phyloP scores from a whole-genome alignment of 208 protist species.

The Trypanosoma avium region DNA sequence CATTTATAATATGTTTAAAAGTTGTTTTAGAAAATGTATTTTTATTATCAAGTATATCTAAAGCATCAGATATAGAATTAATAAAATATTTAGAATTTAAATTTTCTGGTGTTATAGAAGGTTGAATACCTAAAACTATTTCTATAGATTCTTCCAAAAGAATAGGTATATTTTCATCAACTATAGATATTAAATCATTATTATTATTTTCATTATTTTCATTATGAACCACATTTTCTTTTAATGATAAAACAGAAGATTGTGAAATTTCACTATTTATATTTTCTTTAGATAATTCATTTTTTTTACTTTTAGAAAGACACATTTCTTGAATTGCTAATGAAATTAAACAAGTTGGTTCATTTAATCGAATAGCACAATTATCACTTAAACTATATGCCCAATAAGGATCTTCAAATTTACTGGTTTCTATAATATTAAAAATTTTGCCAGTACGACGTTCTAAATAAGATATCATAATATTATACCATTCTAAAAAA shows the following conservation, averaged over 20 bases:
- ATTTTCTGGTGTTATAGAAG: background rate
- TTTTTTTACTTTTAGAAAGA: background rate
- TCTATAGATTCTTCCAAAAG: slow-evolving; percentile 17
- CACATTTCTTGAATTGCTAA: slow-evolving; percentile 28
- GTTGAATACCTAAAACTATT: slow-evolving; percentile 15
- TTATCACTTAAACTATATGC: slow-evolving; percentile 2
- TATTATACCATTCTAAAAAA: slow-evolving; percentile 23
- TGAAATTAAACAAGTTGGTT: slow-evolving; percentile 52
- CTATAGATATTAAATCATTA: background rate
- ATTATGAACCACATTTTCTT: background rate
- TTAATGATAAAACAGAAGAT: background rate
- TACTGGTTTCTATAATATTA: background rate
- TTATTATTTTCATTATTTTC: background rate
- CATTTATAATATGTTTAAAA: slow-evolving; percentile 21
- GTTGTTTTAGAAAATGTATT: background rate
- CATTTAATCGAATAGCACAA: slow-evolving; percentile 35
- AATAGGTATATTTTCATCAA: background rate
- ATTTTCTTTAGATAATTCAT: background rate
- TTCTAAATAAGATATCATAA: background rate
- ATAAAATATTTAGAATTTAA: slow-evolving; percentile 1
- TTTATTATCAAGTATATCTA: slow-evolving; percentile 14
- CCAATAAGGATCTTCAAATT: slow-evolving; percentile 24
- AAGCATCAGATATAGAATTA: slow-evolving; percentile 17
- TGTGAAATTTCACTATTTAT: background rate
- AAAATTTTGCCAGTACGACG: slow-evolving; percentile 7